Evolutionary conservation across 2,329 filamentous ascomycete species (phyloP), one percentile per base, ranked within the genome.

Genomic region (Diplodia scrobiculata): DNA sequence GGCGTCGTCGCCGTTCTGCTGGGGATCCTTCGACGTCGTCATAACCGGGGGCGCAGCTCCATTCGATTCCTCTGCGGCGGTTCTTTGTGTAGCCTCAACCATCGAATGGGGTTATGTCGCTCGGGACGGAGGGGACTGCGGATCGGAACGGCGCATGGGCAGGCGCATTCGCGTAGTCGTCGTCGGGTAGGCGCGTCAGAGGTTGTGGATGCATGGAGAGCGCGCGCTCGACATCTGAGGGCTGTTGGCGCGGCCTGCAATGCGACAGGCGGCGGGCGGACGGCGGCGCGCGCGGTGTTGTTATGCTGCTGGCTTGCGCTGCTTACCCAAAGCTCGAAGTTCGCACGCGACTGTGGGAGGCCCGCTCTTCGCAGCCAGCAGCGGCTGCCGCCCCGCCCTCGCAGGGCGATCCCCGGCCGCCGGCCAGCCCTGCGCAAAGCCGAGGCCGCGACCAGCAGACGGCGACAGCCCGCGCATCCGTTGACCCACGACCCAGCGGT

Each of bases 1-100:
- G 68, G 68, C 66, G 52, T 54, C 65, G 63, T 70, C 72, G 63
- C 71, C 74, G 69, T 70, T 71, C 70, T 74, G 71, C 52, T 71
- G 72, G 69, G 71, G 66, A 68, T 72, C 70, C 69, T 68, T 72
- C 68, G 73, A 67, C 64, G 72, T 70, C 68, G 72, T 75, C 74
- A 77, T 75, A 66, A 71, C 71, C 71, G 68, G 68, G 67, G 74
- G 70, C 66, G 72, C 65, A 67, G 72, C 71, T 75, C 75, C 76
- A 78, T 79, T 78, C 66, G 68, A 67, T 58, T 59, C 58, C 48
- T 68, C 63, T 62, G 67, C 59, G 66, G 67, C 67, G 72, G 75
- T 68, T 66, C 68, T 67, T 69, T 71, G 72, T 71, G 72, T 71
- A 71, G 71, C 72, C 69, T 75, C 74, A 71, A 74, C 72, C 77